Evolutionary conservation across 139 green algal species (phyloP).

Genomic region (Volvox africanus): DNA sequence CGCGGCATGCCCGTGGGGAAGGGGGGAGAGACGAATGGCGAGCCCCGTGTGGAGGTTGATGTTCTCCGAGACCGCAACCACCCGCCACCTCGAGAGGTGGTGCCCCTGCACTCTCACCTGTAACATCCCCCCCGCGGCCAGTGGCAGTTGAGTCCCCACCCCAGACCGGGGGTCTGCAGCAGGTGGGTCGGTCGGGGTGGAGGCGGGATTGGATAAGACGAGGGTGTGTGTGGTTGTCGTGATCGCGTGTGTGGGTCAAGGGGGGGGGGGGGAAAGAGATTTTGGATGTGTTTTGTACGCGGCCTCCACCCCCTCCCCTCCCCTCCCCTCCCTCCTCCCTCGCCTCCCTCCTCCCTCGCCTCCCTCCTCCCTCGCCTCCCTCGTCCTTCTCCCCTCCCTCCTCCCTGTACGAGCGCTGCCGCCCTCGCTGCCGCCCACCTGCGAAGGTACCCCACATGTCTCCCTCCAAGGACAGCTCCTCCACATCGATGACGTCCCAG

Average conservation of each 20-base stretch:
- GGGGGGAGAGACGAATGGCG: too few relatives aligned
- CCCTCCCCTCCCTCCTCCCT: background rate
- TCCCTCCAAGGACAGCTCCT: conserved; percentile 54
- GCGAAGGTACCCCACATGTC: conserved; percentile 33
- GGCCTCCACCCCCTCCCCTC: background rate
- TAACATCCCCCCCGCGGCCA: conserved; percentile 58
- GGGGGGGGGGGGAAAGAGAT: background rate
- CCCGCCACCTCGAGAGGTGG: too few relatives aligned
- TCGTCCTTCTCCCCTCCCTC: background rate
- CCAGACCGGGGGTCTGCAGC: conserved; percentile 12
- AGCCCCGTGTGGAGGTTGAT: too few relatives aligned
- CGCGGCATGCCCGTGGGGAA: too few relatives aligned
- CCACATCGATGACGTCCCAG: conserved; percentile 71
- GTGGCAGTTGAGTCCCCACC: conserved; percentile 42
- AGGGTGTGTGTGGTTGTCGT: background rate
- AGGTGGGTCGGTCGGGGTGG: too few relatives aligned
- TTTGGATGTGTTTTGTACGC: background rate
- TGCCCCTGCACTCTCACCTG: conserved; percentile 29
- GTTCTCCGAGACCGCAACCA: too few relatives aligned
- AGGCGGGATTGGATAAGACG: too few relatives aligned
- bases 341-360: background rate
- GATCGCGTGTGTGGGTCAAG: background rate
- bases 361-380: background rate
- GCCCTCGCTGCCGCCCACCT: background rate
- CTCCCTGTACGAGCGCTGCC: too few relatives aligned